These are phyloP conservation scores for Candida yuanshanica DNA, from an alignment of 805 yeast genomes.

Conservation along the genomic window DNA sequence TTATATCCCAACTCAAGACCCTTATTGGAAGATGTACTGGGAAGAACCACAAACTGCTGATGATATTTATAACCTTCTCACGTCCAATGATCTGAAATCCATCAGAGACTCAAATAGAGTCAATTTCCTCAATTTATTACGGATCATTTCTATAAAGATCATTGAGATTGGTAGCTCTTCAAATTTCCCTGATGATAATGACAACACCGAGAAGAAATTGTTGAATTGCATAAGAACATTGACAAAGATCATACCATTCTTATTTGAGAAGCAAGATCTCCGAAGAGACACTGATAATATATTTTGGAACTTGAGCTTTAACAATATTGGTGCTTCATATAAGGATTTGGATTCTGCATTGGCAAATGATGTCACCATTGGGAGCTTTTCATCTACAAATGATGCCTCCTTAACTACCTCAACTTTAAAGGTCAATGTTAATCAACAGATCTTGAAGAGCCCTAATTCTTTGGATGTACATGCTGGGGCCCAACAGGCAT, in stretches of 20 bases:
- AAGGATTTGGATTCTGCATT: background rate
- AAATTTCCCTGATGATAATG: conserved; percentile 21
- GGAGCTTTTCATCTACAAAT: conserved; percentile 21
- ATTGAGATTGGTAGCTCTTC: conserved; percentile 17
- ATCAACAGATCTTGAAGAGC: conserved; percentile 7
- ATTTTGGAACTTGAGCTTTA: conserved; percentile 37
- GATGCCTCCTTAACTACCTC: conserved; percentile 11
- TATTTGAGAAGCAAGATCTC: conserved; percentile 43
- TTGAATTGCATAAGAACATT: conserved; percentile 61
- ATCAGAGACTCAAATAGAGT: conserved; percentile 52
- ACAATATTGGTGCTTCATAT: conserved; percentile 5
- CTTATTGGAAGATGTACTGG: conserved; percentile 44
- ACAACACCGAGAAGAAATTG: conserved; percentile 29
- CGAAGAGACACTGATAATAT: conserved; percentile 29
- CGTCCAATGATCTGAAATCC: conserved; percentile 51
- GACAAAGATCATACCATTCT: conserved; percentile 58
- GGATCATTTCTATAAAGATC: conserved; percentile 31
- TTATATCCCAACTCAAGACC: conserved; percentile 21
- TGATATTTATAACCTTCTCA: conserved; percentile 54
- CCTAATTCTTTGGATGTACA: conserved; percentile 16
- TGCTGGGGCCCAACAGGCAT: conserved; percentile 10
- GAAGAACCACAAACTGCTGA: conserved; percentile 42
- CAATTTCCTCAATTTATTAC: conserved; percentile 52
- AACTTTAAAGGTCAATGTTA: conserved; percentile 15
- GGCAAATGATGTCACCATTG: conserved; percentile 20